Evolutionary conservation across 2,329 filamentous ascomycete species (phyloP).

Genomic region (Aspergillus nomiae): DNA sequence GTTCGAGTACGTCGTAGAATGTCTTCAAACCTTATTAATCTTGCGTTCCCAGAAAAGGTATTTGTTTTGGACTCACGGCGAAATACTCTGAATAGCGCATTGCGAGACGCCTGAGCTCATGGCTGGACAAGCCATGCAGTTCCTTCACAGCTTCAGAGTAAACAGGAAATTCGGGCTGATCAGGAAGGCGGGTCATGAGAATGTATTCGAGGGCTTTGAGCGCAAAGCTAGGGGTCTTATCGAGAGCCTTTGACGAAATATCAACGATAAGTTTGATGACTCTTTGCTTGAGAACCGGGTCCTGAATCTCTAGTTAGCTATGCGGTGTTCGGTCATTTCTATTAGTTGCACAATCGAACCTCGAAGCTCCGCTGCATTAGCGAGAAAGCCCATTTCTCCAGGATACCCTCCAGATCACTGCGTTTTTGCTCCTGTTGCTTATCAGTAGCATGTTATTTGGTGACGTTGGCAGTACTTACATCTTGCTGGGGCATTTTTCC

Average conservation of each 20-base stretch:
- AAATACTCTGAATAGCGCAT: constrained; percentile 91
- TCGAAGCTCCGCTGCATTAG: constrained; percentile 45
- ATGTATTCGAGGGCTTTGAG: constrained; percentile 90
- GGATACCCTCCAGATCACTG: constrained; percentile 38
- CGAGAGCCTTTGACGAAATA: constrained; percentile 78
- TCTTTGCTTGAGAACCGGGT: constrained; percentile 80
- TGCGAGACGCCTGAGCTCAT: constrained; percentile 85
- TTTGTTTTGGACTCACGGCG: constrained; percentile 54
- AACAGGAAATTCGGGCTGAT: constrained; percentile 68
- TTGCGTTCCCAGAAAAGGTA: not conserved
- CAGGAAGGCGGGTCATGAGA: constrained; percentile 75
- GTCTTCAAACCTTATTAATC: constrained; percentile 51
- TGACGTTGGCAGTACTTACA: constrained; percentile 29
- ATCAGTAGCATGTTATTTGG: constrained; percentile 8
- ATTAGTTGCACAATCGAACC: constrained; percentile 24
- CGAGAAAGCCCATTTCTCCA: constrained; percentile 45
- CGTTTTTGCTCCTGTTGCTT: constrained; percentile 38
- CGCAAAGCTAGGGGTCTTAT: constrained; percentile 78
- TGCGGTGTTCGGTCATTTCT: not conserved
- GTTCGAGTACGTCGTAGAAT: constrained; percentile 85
- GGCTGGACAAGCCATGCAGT: constrained; percentile 78
- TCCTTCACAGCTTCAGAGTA: constrained; percentile 91
- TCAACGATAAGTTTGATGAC: constrained; percentile 80
- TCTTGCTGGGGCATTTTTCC: constrained; percentile 55
- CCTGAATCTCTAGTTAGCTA: constrained; percentile 45